Conservation (phyloP, 345 rosid species). For the Moricandia moricandioides region DNA sequence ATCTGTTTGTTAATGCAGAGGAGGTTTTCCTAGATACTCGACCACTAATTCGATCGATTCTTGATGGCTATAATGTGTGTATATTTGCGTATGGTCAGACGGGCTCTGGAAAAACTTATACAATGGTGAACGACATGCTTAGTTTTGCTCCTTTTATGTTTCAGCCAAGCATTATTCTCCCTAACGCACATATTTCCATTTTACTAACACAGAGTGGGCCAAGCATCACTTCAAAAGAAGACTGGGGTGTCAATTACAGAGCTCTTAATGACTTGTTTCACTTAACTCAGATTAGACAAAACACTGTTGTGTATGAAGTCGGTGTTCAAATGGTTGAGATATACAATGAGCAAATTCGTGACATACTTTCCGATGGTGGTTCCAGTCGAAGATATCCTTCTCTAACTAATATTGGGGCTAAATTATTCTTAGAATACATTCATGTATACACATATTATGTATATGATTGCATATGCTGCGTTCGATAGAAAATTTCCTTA, state of each 20-base stretch:
- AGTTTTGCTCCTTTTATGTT: conserved; percentile 4
- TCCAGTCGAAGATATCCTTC: conserved; percentile 89
- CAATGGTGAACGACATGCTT: conserved; percentile 59
- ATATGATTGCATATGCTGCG: neutral
- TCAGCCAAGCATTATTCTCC: conserved; percentile 9
- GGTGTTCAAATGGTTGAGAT: conserved; percentile 99
- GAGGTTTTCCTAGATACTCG: conserved; percentile 88
- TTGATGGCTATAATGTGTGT: conserved; percentile 93
- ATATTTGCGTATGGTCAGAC: conserved; percentile 99
- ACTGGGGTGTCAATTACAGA: conserved; percentile 97
- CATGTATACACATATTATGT: neutral
- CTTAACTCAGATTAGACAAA: conserved; percentile 65
- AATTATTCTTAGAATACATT: conserved; percentile 5
- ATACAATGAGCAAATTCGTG: conserved; percentile 98
- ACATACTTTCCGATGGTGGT: conserved; percentile 68
- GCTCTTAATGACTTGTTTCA: conserved; percentile 93
- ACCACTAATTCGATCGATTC: conserved; percentile 89
- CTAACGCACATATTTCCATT: conserved; percentile 12
- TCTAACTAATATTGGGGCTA: conserved; percentile 5
- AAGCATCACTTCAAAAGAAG: conserved; percentile 62
- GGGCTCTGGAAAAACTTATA: conserved; percentile 97
- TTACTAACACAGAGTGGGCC: conserved; percentile 78
- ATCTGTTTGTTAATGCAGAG: conserved; percentile 43
- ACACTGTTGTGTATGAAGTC: conserved; percentile 73
- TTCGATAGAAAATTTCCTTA: conserved; percentile 42